A percentile compares a stretch with the other conserved stretches of the same genome.
phyloP scores from a whole-genome alignment of 164 flowering plant genomes.

The Vitis riparia region DNA sequence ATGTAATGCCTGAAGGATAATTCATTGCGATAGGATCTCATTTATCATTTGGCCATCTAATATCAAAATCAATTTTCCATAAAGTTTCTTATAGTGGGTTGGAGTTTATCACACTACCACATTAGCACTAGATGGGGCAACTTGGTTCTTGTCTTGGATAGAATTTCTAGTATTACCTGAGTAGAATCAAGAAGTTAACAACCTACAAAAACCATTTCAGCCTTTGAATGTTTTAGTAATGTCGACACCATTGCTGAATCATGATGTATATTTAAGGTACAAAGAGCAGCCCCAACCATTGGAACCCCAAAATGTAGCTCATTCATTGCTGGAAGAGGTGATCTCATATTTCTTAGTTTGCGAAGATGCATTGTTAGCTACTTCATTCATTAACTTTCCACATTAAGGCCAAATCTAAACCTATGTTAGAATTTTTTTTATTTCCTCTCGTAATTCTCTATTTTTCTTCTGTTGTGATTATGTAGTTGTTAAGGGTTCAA shows the following conservation, averaged over 20 bases:
- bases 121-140: constrained; percentile 33
- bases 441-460: no score
- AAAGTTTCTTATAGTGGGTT: not conserved
- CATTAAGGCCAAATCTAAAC: no score
- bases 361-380: no score
- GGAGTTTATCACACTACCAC: constrained; percentile 17
- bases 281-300: constrained; percentile 62
- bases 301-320: constrained; percentile 73
- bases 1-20: constrained; percentile 83
- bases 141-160: constrained; percentile 20
- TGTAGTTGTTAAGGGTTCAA: no score
- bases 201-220: constrained; percentile 48
- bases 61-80: constrained; percentile 45
- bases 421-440: no score
- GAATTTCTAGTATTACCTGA: constrained; percentile 27
- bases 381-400: no score
- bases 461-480: no score
- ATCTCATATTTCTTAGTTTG: no score
- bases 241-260: constrained; percentile 49
- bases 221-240: constrained; percentile 49
- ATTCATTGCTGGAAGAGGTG: constrained; percentile 47
- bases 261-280: constrained; percentile 50
- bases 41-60: constrained; percentile 61
- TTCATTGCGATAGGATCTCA: constrained; percentile 65
- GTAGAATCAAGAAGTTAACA: constrained; percentile 26